Base-by-base conservation (phyloP, 139 green algal species). In the Nannochloris sp. region DNA sequence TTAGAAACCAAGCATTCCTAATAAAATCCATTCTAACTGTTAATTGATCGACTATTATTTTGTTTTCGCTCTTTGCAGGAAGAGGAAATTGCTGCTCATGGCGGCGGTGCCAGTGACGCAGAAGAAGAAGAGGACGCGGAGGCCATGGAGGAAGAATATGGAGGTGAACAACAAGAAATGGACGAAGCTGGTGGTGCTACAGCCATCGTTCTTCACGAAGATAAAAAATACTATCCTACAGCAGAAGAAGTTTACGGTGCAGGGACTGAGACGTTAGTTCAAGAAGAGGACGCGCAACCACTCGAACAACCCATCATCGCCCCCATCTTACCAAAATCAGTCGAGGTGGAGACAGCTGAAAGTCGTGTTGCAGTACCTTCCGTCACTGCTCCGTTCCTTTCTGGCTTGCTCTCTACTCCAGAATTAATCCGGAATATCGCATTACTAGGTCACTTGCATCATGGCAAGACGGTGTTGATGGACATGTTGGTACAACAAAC, bases 211-310 rank as follows among this genome's bases (percentile, higher is more conserved):
- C 76, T 99, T 15, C 82, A 90, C 14, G 95, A 99, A 70, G 95
- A 99, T 82, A 99, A 98, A 54, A 97, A 99, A 80, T 97, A 98
- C 72, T 99, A 99, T 73, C 89, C 94, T 10, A 89, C 83, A 13
- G 94, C 94, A 2, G 86, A 96, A 44, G 94, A 99, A 75, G 80
- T 87, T 1, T 99, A 95, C 63, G 93, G 94, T 1, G 53, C 60
- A 34, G 93, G 85, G 27, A 90, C 91, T 30, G 94, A 98, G 73
- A 88, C 90, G 14, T 72, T 95, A 37, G 90, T 97, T n/a, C 90
- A 92, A 88, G 95, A 98, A 60, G 94, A 99, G 72, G 95, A 99
- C 64, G 93, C 92, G 6, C 92, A 99, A 83, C 83, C 90, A 6
- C 73, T 99, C 23, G 94, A 99, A 78, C 74, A 92, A 62, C 93